phyloP scores from a whole-genome alignment of 495 filamentous ascomycete species.

The Podospora anserina region DNA sequence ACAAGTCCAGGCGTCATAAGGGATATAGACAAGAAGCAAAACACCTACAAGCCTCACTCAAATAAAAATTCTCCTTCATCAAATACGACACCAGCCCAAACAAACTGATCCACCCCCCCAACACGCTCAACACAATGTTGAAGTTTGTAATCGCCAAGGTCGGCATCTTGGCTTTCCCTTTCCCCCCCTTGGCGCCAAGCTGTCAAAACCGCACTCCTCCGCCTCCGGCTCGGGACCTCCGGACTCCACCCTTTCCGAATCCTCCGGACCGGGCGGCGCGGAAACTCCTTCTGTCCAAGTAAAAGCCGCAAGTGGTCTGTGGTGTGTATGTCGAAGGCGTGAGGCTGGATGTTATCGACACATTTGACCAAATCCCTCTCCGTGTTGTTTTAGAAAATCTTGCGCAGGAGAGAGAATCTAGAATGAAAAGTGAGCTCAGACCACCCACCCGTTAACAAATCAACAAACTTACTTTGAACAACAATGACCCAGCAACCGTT shows the following conservation, averaged over 20 bases:
- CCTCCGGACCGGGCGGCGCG: background rate
- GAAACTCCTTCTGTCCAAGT: too few species aligned
- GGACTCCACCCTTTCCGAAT: background rate
- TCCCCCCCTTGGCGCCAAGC: constrained; percentile 13
- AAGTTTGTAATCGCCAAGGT: constrained; percentile 76
- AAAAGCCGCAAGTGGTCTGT: background rate
- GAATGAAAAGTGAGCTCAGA: too few species aligned
- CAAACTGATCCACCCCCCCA: constrained; percentile 84
- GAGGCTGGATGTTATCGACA: too few species aligned
- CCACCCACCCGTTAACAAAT: too few species aligned
- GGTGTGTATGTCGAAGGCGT: background rate
- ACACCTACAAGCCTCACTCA: constrained; percentile 80
- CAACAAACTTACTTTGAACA: too few species aligned
- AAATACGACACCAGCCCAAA: constrained; percentile 89
- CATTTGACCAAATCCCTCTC: too few species aligned
- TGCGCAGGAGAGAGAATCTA: too few species aligned
- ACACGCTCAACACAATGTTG: constrained; percentile 78
- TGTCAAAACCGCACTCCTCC: background rate
- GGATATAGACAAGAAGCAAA: too few species aligned
- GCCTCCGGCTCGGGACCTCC: background rate
- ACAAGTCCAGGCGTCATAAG: too few species aligned
- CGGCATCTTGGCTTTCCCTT: constrained; percentile 56
- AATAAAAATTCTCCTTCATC: constrained; percentile 84
- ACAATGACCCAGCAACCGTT: too few species aligned
- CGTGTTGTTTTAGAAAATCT: too few species aligned